These are phyloP conservation scores for Macrophomina tecta DNA, from an alignment of 2,329 filamentous ascomycete genomes.

Conservation along the genomic window DNA sequence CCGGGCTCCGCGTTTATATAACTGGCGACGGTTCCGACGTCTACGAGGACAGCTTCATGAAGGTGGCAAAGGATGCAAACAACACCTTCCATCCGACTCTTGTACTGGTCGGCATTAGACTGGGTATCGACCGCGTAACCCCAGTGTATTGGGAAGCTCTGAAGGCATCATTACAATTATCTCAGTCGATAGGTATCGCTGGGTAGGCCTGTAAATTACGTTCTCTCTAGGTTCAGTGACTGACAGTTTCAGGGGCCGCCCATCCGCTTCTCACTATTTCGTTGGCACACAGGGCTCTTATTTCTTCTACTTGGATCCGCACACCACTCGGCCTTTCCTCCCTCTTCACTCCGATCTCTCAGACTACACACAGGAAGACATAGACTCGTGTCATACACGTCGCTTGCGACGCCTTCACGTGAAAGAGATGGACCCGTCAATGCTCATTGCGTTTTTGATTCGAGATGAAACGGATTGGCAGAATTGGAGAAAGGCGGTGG, in stretches of 20 bases:
- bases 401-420: conserved; percentile 82
- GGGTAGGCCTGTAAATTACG: conserved; percentile 65
- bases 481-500: conserved; percentile 78
- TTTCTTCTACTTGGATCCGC: conserved; percentile 95
- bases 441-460: conserved; percentile 94
- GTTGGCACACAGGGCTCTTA: conserved; percentile 74
- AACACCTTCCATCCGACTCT: conserved; percentile 79
- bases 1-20: conserved; percentile 79
- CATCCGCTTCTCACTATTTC: conserved; percentile 85
- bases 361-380: conserved; percentile 72
- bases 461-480: conserved; percentile 81
- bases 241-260: conserved; percentile 71
- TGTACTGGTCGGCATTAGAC: conserved; percentile 83
- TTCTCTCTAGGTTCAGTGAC: background rate
- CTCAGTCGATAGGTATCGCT: conserved; percentile 94
- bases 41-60: conserved; percentile 86
- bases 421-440: conserved; percentile 95
- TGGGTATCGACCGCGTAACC: conserved; percentile 94
- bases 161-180: conserved; percentile 80
- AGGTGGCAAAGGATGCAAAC: conserved; percentile 72
- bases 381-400: conserved; percentile 85
- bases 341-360: conserved; percentile 64
- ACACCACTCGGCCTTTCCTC: conserved; percentile 79
- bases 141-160: conserved; percentile 96
- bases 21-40: conserved; percentile 91